These are phyloP conservation scores for Fusarium staphyleae DNA, from an alignment of 2,329 filamentous ascomycete genomes.

Conservation along the genomic window DNA sequence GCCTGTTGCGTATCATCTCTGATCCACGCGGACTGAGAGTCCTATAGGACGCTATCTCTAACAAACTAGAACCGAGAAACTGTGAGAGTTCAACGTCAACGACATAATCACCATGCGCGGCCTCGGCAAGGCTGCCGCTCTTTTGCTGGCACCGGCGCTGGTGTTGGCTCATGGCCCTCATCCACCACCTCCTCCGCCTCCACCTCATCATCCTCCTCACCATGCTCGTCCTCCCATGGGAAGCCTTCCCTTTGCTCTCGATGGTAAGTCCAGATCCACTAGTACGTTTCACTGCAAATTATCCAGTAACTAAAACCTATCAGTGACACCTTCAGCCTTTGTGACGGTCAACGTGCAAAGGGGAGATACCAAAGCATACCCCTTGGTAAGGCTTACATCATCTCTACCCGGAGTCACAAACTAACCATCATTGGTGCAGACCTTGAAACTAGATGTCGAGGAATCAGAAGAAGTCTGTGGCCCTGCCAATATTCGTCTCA, in stretches of 20 bases:
- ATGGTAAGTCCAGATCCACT: slow-evolving; percentile 2
- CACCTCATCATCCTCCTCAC: slow-evolving; percentile 9
- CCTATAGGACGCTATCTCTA: neutral
- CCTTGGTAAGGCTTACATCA: slow-evolving; percentile 33
- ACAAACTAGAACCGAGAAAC: too few species aligned
- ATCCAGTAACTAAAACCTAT: neutral
- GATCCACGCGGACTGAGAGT: neutral
- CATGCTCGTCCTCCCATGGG: slow-evolving; percentile 21
- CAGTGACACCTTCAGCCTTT: slow-evolving; percentile 29
- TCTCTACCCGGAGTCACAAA: neutral
- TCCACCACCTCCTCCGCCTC: slow-evolving; percentile 8
- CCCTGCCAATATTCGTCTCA: slow-evolving; percentile 54
- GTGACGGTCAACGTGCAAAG: slow-evolving; percentile 33
- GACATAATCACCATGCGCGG: slow-evolving; percentile 39
- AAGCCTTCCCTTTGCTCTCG: slow-evolving; percentile 25
- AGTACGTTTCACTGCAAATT: neutral
- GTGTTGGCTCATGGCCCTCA: slow-evolving; percentile 33
- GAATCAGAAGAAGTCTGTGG: slow-evolving; percentile 56
- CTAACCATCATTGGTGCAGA: slow-evolving; percentile 34
- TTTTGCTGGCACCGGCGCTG: slow-evolving; percentile 39
- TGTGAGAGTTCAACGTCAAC: slow-evolving; percentile 1
- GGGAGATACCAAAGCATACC: slow-evolving; percentile 19
- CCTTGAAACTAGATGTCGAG: slow-evolving; percentile 54
- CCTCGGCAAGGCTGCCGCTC: slow-evolving; percentile 40
- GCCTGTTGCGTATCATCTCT: slow-evolving; percentile 3